These are phyloP conservation scores for Pharnaceum exiguum DNA, from an alignment of 148 eudicot species.

Conservation along the genomic window DNA sequence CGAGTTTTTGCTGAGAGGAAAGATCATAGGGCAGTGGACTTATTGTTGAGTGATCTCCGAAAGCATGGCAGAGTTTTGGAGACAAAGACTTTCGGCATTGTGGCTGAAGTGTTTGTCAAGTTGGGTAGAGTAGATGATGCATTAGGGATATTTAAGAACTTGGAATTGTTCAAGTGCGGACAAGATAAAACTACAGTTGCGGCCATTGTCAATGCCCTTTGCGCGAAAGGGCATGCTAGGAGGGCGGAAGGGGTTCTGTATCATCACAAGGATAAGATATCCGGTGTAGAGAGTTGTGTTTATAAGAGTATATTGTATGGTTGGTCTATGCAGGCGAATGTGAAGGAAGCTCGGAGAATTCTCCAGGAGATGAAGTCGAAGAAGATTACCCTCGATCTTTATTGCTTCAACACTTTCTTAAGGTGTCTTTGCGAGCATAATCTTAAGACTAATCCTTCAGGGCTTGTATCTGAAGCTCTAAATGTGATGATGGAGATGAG, in stretches of 20 bases:
- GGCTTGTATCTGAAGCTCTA: conserved; percentile 59
- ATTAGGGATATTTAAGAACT: conserved; percentile 59
- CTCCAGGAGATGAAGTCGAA: conserved; percentile 51
- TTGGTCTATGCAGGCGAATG: conserved; percentile 50
- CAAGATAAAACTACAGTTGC: conserved; percentile 39
- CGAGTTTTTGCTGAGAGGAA: conserved; percentile 47
- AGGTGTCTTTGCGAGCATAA: conserved; percentile 56
- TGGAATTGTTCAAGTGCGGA: conserved; percentile 44
- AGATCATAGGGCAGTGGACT: conserved; percentile 50
- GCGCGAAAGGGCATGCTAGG: conserved; percentile 51
- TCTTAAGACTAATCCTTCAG: conserved; percentile 48
- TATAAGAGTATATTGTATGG: conserved; percentile 52
- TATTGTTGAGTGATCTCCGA: conserved; percentile 38
- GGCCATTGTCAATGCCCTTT: conserved; percentile 50
- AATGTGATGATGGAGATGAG: conserved; percentile 65
- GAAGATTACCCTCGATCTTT: conserved; percentile 45
- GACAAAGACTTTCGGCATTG: conserved; percentile 33
- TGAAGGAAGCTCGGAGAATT: conserved; percentile 48
- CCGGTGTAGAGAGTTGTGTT: conserved; percentile 38
- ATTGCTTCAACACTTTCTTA: conserved; percentile 50
- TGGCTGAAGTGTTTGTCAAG: conserved; percentile 46
- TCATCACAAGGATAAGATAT: conserved; percentile 48
- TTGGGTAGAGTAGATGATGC: conserved; percentile 57
- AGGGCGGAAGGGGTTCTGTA: conserved; percentile 52
- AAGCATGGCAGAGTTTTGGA: conserved; percentile 50